Evolutionary conservation across 768 basidiomycete species (phyloP).

Genomic region (Lactarius quietus): DNA sequence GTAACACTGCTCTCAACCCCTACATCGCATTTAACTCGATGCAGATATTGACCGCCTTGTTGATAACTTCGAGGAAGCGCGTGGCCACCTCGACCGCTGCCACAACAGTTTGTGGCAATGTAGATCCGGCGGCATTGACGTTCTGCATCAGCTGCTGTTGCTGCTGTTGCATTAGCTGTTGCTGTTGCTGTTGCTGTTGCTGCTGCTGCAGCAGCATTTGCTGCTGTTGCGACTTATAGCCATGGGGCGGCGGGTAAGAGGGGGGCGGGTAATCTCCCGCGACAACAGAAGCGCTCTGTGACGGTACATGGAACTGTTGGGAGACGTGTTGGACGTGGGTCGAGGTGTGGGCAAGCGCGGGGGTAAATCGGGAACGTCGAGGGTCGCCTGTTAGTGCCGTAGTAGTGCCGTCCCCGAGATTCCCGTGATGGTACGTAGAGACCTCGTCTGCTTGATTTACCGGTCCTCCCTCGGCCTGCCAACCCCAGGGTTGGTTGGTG

Average conservation of each 20-base stretch:
- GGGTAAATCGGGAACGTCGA: neutral
- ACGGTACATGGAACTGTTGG: neutral
- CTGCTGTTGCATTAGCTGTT: too few species aligned
- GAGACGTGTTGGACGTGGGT: neutral
- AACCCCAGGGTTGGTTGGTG: neutral
- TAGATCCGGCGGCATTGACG: neutral
- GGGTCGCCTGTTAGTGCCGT: neutral
- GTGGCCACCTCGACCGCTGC: conserved; percentile 1
- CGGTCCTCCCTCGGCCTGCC: neutral
- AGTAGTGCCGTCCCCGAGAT: neutral
- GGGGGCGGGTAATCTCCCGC: neutral
- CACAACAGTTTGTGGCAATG: neutral
- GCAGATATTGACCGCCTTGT: conserved; percentile 12
- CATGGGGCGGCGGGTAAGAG: neutral
- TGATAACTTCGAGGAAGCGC: conserved; percentile 15
- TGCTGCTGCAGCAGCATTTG: too few species aligned
- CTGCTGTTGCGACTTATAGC: neutral
- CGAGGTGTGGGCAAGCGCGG: neutral
- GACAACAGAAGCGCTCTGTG: neutral
- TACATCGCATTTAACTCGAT: conserved; percentile 10
- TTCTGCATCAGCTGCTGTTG: neutral
- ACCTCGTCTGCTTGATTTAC: neutral
- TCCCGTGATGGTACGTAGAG: neutral
- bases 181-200: too few species aligned
- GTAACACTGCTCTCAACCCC: neutral